phyloP scores from a whole-genome alignment of 352 stramenopile genomes.

The Pythium dissotocum region DNA sequence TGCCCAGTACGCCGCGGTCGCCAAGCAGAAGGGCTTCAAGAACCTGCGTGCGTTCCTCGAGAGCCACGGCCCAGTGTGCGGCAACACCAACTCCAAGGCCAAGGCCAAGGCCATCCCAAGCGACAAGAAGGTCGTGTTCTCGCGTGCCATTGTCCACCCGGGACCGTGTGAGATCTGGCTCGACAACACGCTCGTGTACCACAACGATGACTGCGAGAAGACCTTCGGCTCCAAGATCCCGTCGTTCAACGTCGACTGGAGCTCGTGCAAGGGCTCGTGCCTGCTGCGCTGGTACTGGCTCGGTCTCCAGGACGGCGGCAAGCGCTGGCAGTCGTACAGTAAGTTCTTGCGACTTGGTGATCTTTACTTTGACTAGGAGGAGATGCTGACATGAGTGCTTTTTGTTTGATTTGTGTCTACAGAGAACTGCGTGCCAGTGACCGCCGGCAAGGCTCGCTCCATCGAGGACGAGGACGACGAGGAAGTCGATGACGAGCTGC shows the following conservation, averaged over 20 bases:
- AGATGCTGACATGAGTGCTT: not conserved
- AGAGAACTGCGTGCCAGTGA: constrained; percentile 26
- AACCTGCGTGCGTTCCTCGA: constrained; percentile 27
- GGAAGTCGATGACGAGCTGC: not conserved
- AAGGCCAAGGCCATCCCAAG: constrained; percentile 18
- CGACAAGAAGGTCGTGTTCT: constrained; percentile 10
- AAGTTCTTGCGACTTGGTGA: not conserved
- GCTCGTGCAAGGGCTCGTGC: constrained; percentile 15
- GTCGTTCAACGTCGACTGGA: constrained; percentile 19
- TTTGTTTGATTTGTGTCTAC: not conserved
- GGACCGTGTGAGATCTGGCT: constrained; percentile 22
- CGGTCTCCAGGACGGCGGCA: constrained; percentile 21
- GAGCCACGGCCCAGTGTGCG: constrained; percentile 16
- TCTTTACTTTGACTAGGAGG: constrained; percentile 26
- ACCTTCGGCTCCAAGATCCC: not conserved
- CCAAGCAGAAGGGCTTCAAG: constrained; percentile 15
- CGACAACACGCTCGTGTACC: constrained; percentile 12
- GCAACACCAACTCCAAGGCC: constrained; percentile 17
- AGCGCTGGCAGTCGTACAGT: constrained; percentile 16
- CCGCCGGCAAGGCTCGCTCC: constrained; percentile 13
- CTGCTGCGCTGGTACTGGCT: constrained; percentile 29
- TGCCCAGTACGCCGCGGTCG: constrained; percentile 9
- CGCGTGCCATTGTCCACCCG: constrained; percentile 1
- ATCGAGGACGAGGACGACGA: constrained; percentile 18
- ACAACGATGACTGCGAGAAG: constrained; percentile 23